Base-by-base conservation (phyloP, 352 stramenopile genomes). In the Aphanomyces astaci region DNA sequence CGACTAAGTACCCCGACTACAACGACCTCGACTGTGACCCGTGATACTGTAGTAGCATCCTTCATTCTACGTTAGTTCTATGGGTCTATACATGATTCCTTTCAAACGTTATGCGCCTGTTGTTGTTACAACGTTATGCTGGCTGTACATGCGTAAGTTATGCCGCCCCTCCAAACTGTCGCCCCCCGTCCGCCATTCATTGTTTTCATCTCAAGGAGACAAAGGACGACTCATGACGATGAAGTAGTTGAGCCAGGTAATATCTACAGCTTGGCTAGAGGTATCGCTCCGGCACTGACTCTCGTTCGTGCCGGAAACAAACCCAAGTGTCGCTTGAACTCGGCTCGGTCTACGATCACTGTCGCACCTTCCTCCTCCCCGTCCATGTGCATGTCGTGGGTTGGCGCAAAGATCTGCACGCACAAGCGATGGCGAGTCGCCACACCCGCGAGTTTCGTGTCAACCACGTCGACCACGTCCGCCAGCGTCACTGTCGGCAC, bases 271-370 rank as follows among this genome's bases (percentile, higher is more conserved):
- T 64, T 64, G 4, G 55, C 55, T 49, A 32, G 19, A 49, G 24
- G 36, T 10, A 49, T 15, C 32, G n/a, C 13, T 27, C 30, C 55
- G n/a, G n/a, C 27, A 55, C 0, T 19, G 31, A 39, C 33, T n/a
- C n/a, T n/a, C 3, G 68, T 56, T 49, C 81, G 76, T 56, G 87
- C 79, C 0, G 79, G 81, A 66, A 87, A 89, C 5, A 90, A 68
- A 25, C 74, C 73, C 78, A 87, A 86, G 40, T 74, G 71, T 3
- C 73, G 72, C 75, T 89, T 88, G 71, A 90, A 90, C 11, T 72
- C 63, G 17, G 72, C 66, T 0, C 85, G 69, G 59, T 90, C 81
- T 22, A 43, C 63, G 33, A 89, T 89, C 55, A 76, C 15, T 36
- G 77, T 62, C n/a, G 76, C n/a, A n/a, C n/a, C n/a, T n/a, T n/a